Evolutionary conservation across 345 rosid species (phyloP), one percentile per base, ranked within the genome.

Genomic region (Camelina hispida): DNA sequence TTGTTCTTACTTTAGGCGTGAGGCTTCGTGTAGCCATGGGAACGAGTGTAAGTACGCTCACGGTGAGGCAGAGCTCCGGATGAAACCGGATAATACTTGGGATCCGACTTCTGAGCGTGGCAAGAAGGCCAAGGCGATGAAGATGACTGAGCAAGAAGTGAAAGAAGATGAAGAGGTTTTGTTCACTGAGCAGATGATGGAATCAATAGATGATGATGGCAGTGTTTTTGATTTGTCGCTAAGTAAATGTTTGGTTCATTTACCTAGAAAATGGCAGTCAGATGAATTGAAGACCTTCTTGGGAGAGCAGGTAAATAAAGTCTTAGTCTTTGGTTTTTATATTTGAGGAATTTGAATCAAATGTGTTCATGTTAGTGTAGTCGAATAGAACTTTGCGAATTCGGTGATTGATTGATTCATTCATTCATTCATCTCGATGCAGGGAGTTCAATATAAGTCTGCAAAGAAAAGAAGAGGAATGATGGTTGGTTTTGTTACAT

Each of bases 91-190:
- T 54, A 79, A 80, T 63, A 76, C 98, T n/a, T 91, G 98, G 98
- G 98, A 94, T 68, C 98, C 97, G 34, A 94, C 97, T 1, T 94
- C 97, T 2, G 92, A 84, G 81, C 84, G 89, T 35, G 96, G 88
- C 0, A 91, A 90, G 87, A 89, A 87, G 84, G 85, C 81, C 0
- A 53, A 62, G 66, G 9, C 5, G 3, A 63, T 44, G 68, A 85
- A 55, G 43, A 78, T 64, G 62, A 82, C 71, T 54, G 80, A 74
- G n/a, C 67, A 46, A 73, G 81, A 73, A 40, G 82, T 66, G 3
- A 81, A 71, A 71, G 79, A 78, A 20, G 74, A 62, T 3, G 81
- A 53, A 1, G 81, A 80, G 12, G 78, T 89, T 59, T 67, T 86
- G 87, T 87, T 87, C 87, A 86, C 89, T 28, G 95, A 89, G 71